These are phyloP conservation scores for Sordaria brevicollis DNA, from an alignment of 495 filamentous ascomycete genomes.

Conservation along the genomic window DNA sequence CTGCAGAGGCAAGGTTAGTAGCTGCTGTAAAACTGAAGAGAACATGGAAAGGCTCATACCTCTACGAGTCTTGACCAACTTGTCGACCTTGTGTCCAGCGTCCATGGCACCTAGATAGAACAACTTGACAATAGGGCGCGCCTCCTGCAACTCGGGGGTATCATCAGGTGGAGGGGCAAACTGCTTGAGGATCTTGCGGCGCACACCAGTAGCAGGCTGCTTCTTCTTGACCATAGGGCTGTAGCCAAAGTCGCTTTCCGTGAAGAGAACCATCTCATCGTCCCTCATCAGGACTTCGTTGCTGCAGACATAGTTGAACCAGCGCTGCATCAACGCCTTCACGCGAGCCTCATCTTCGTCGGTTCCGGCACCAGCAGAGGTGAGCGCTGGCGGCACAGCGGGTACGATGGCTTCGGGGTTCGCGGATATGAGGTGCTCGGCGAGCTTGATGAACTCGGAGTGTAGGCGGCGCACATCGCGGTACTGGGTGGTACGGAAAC, in stretches of 20 bases:
- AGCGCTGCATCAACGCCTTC: constrained; percentile 81
- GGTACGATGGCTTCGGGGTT: constrained; percentile 97
- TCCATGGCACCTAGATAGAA: constrained; percentile 97
- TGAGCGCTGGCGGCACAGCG: constrained; percentile 83
- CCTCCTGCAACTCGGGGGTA: constrained; percentile 84
- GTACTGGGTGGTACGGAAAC: constrained; percentile 95
- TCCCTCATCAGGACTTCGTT: constrained; percentile 92
- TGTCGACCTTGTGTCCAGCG: constrained; percentile 87
- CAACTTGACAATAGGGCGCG: constrained; percentile 82
- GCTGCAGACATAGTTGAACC: constrained; percentile 84
- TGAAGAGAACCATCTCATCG: constrained; percentile 93
- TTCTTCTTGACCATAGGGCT: constrained; percentile 91
- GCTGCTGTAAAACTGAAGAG: background rate
- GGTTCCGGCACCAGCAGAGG: constrained; percentile 88
- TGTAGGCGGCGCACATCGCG: constrained; percentile 93
- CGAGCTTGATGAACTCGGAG: constrained; percentile 89
- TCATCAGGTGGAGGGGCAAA: constrained; percentile 97
- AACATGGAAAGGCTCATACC: constrained; percentile 40
- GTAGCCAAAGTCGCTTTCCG: constrained; percentile 97
- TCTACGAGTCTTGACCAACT: constrained; percentile 82
- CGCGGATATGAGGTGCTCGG: constrained; percentile 85
- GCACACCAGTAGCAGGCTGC: constrained; percentile 92
- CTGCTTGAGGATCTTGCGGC: constrained; percentile 92
- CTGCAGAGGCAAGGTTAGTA: constrained; percentile 30
- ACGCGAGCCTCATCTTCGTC: constrained; percentile 91